A percentile compares a stretch with the other conserved stretches of the same genome.
Evolutionary conservation across 2,329 filamentous ascomycete genomes (phyloP).

Genomic region (Arthrinium phaeospermum): DNA sequence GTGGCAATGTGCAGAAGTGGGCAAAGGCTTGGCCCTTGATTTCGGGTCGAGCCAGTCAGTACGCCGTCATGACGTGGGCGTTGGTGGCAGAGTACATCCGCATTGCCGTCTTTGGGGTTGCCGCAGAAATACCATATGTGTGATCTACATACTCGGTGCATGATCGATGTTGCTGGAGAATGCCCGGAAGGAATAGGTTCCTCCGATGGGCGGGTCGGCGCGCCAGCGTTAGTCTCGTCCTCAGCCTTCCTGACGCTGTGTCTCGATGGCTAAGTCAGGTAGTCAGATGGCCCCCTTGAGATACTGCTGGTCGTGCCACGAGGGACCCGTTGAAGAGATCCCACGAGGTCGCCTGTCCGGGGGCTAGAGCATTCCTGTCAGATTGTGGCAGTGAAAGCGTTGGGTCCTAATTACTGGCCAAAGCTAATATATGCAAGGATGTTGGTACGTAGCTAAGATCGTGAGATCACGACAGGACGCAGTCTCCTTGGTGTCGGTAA

Average conservation of each 20-base stretch:
- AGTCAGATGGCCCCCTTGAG: constrained; percentile 2
- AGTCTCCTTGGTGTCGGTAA: constrained; percentile 7
- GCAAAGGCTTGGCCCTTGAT: neutral
- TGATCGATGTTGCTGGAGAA: neutral
- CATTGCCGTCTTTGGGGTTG: neutral
- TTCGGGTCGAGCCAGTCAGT: neutral
- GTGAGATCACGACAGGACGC: neutral
- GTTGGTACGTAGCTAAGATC: neutral
- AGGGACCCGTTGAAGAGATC: constrained; percentile 8
- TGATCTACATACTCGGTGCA: neutral
- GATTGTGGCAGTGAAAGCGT: neutral
- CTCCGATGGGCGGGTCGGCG: neutral
- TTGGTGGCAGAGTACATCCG: neutral
- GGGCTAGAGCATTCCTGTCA: neutral
- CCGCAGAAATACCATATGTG: neutral
- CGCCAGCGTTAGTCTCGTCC: neutral
- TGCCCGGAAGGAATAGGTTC: constrained; percentile 4
- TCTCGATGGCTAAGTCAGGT: neutral
- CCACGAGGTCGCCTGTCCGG: neutral
- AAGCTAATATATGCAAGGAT: neutral
- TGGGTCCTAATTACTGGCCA: neutral
- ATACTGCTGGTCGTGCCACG: constrained; percentile 3
- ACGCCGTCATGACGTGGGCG: neutral
- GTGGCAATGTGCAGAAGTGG: neutral
- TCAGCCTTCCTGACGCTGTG: neutral